Evolutionary conservation across 2,329 filamentous ascomycete species (phyloP).

Genomic region (Harringtonia lauricola): DNA sequence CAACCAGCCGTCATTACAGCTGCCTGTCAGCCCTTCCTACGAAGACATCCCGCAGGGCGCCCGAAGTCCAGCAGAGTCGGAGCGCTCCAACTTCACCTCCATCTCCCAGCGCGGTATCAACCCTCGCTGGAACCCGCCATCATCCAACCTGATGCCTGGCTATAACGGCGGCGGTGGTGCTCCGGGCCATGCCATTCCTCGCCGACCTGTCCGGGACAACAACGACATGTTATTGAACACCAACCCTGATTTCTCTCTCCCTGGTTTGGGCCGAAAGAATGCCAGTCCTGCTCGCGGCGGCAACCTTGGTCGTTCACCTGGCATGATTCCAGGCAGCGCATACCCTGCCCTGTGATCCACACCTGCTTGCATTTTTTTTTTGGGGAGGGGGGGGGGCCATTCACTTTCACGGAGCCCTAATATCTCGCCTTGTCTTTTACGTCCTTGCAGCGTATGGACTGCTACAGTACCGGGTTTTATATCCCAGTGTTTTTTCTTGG

Average conservation of each 20-base stretch:
- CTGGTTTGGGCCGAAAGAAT: slow-evolving; percentile 16
- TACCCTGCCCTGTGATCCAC: slow-evolving; percentile 28
- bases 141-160: slow-evolving; percentile 30
- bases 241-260: slow-evolving; percentile 80
- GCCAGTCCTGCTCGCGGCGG: slow-evolving; percentile 13
- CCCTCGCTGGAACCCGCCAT: slow-evolving; percentile 65
- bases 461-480: too few species aligned
- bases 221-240: slow-evolving; percentile 65
- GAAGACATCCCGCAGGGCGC: slow-evolving; percentile 30
- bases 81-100: slow-evolving; percentile 78
- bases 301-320: slow-evolving; percentile 15
- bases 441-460: too few species aligned
- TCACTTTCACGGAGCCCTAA: too few species aligned
- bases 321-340: slow-evolving; percentile 41
- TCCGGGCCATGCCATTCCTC: slow-evolving; percentile 19
- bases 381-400: too few species aligned
- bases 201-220: slow-evolving; percentile 39
- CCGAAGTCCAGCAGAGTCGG: slow-evolving; percentile 65
- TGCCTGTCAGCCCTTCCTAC: slow-evolving; percentile 17
- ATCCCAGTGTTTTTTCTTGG: background rate
- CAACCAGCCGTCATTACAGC: slow-evolving; percentile 13
- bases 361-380: background rate
- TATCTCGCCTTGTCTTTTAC: too few species aligned
- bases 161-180: slow-evolving; percentile 19
- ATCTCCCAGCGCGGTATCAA: slow-evolving; percentile 83